Evolutionary conservation across 805 yeast species (phyloP).

Genomic region (Vanderwaltozyma tropicalis): DNA sequence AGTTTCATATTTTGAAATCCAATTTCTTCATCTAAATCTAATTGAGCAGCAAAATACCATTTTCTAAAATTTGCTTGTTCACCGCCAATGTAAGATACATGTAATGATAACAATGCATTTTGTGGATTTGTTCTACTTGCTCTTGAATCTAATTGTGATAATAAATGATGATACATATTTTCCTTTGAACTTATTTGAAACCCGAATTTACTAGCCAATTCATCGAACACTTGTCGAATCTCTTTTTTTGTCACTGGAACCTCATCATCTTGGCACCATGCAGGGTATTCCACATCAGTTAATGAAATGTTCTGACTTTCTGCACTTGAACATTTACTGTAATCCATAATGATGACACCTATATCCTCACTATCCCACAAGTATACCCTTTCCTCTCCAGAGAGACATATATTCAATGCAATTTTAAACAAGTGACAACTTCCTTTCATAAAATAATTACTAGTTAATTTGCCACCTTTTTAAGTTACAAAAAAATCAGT

Average conservation of each 20-base stretch:
- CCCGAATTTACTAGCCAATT: conserved; percentile 58
- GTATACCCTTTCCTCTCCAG: no score
- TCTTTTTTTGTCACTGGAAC: conserved; percentile 65
- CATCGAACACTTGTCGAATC: conserved; percentile 50
- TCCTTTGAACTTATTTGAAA: conserved; percentile 70
- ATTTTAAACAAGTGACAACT: no score
- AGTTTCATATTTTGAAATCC: conserved; percentile 49
- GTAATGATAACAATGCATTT: conserved; percentile 64
- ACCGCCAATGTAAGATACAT: conserved; percentile 90
- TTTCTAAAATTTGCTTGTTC: conserved; percentile 75
- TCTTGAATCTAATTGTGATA: conserved; percentile 78
- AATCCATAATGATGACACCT: not conserved
- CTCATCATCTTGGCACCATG: conserved; percentile 34
- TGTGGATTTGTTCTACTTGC: conserved; percentile 67
- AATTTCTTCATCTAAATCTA: conserved; percentile 61
- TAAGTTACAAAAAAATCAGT: no score
- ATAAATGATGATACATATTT: conserved; percentile 73
- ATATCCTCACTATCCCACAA: no score
- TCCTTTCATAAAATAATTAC: no score
- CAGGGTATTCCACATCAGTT: conserved; percentile 24
- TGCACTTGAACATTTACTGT: not conserved
- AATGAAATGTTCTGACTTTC: conserved; percentile 5
- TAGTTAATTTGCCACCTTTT: no score
- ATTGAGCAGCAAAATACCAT: conserved; percentile 86
- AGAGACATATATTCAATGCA: no score